These are phyloP conservation scores for Russula sp. DNA, from an alignment of 768 basidiomycete species.

Conservation along the genomic window DNA sequence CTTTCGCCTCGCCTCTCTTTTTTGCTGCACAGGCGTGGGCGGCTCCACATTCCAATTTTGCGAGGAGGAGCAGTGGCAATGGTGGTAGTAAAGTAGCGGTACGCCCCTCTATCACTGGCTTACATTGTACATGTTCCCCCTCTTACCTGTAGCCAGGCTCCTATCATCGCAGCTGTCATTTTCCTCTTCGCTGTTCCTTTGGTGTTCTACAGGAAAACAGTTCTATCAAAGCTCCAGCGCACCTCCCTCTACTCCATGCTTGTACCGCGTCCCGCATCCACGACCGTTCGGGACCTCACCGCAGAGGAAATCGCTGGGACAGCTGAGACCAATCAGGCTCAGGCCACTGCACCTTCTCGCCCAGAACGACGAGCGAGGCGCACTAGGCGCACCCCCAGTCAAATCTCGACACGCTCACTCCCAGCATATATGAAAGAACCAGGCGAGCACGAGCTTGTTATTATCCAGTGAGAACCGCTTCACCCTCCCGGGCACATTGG, in stretches of 20 bases:
- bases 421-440: slow-evolving; percentile 82
- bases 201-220: neutral
- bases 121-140: neutral
- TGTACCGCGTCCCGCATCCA: neutral
- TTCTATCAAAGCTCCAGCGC: slow-evolving; percentile 1
- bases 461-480: slow-evolving; percentile 39
- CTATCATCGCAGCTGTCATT: slow-evolving; percentile 14
- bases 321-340: slow-evolving; percentile 2
- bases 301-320: slow-evolving; percentile 22
- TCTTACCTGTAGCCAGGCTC: slow-evolving; percentile 8
- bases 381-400: slow-evolving; percentile 62
- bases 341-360: neutral
- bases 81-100: slow-evolving; percentile 8
- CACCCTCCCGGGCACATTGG: neutral
- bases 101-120: neutral
- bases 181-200: slow-evolving; percentile 4
- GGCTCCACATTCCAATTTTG: slow-evolving; percentile 6
- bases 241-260: neutral
- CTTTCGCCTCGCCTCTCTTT: neutral
- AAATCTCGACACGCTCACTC: slow-evolving; percentile 70
- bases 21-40: slow-evolving; percentile 6
- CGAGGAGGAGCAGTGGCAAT: neutral
- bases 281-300: slow-evolving; percentile 20
- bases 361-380: slow-evolving; percentile 33
- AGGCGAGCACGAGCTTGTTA: slow-evolving; percentile 75